Evolutionary conservation across 257 asterid genomes (phyloP).

Genomic region (Paulownia fortunei): DNA sequence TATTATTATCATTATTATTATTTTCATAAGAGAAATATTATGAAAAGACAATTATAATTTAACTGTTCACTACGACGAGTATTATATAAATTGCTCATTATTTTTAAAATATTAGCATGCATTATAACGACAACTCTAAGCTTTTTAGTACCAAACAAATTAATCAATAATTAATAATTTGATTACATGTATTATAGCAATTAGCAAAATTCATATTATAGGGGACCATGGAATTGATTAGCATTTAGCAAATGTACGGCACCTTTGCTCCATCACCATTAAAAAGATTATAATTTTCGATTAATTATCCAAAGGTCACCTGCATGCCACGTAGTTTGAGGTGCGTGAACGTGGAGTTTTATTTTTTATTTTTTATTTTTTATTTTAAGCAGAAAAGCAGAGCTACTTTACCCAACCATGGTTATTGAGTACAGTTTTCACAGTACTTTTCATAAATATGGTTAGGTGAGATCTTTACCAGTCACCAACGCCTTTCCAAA

Average conservation of each 20-base stretch:
- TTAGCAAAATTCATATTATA: not conserved
- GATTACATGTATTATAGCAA: not conserved
- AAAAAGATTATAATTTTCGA: not conserved
- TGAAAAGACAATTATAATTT: too few species aligned
- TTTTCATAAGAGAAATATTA: too few species aligned
- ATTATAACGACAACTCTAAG: too few species aligned
- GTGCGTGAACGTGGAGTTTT: conserved; percentile 26
- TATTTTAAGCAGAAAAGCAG: not conserved
- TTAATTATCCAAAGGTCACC: conserved; percentile 21
- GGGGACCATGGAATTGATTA: conserved; percentile 9
- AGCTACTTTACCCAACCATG: conserved; percentile 34
- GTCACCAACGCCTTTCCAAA: conserved; percentile 24
- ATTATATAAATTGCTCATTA: too few species aligned
- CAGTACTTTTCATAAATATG: conserved; percentile 33
- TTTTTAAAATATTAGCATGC: too few species aligned
- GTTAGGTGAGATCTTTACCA: conserved; percentile 46
- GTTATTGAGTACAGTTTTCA: not conserved
- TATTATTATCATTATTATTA: too few species aligned
- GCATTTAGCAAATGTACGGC: conserved; percentile 6
- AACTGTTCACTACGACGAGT: too few species aligned
- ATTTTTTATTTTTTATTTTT: not conserved
- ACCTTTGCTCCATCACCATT: conserved; percentile 15
- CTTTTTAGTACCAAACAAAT: too few species aligned
- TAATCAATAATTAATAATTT: not conserved
- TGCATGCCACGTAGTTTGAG: conserved; percentile 30